A percentile compares a stretch with the other conserved stretches of the same genome.
phyloP scores from a whole-genome alignment of 129 eudicot species.

The Deinandra increscens region DNA sequence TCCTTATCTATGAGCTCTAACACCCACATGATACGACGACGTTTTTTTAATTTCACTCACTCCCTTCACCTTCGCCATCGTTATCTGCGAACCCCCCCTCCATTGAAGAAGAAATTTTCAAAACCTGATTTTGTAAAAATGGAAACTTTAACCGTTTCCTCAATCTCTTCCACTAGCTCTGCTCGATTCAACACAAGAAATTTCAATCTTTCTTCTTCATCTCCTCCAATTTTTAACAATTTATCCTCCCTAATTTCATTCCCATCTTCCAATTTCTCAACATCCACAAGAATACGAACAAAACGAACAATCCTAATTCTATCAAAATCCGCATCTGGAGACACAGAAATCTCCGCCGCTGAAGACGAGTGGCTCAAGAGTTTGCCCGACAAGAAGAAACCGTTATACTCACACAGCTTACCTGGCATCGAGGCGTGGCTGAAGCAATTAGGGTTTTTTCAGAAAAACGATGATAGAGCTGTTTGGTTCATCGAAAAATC shows the following conservation, averaged over 20 bases:
- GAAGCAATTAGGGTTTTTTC: constrained; percentile 68
- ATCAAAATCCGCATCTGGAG: constrained; percentile 52
- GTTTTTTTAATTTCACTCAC: constrained; percentile 10
- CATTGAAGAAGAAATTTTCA: not conserved
- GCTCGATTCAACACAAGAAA: constrained; percentile 21
- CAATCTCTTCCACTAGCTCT: constrained; percentile 29
- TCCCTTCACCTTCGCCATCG: constrained; percentile 12
- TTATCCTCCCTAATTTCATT: constrained; percentile 31
- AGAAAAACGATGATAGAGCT: constrained; percentile 79
- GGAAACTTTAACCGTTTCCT: constrained; percentile 34
- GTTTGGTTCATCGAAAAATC: constrained; percentile 78
- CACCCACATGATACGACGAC: constrained; percentile 21
- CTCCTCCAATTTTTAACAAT: constrained; percentile 9
- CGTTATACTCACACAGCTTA: constrained; percentile 83
- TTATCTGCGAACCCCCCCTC: constrained; percentile 25
- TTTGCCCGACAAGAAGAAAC: constrained; percentile 85
- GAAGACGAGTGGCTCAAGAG: constrained; percentile 77
- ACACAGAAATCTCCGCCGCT: constrained; percentile 33
- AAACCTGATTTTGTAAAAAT: not conserved
- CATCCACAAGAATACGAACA: constrained; percentile 27
- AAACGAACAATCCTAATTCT: constrained; percentile 30
- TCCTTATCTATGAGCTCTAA: constrained; percentile 29
- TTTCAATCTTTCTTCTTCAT: constrained; percentile 7
- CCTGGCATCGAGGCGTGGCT: constrained; percentile 89
- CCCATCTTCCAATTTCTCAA: constrained; percentile 19